Evolutionary conservation across 345 rosid genomes (phyloP).

Genomic region (Boechera divaricarpa): DNA sequence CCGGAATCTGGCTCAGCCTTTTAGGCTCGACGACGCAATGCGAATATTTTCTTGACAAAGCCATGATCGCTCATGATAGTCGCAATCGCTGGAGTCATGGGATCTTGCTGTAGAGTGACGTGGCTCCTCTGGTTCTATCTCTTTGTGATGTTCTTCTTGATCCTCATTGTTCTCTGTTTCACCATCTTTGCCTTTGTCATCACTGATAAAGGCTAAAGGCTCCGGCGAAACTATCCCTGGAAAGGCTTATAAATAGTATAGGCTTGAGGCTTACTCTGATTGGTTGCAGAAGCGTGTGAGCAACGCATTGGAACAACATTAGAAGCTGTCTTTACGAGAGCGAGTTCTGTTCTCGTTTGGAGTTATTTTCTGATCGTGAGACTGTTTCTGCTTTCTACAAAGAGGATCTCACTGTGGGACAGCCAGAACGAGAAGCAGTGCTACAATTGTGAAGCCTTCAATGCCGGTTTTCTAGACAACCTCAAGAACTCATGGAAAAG

Average conservation of each 20-base stretch:
- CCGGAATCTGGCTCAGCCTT: slow-evolving; percentile 74
- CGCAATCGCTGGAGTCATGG: slow-evolving; percentile 79
- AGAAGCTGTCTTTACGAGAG: slow-evolving; percentile 66
- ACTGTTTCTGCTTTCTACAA: slow-evolving; percentile 39
- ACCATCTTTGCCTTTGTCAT: slow-evolving; percentile 81
- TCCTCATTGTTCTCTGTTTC: slow-evolving; percentile 64
- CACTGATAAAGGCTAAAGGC: slow-evolving; percentile 85
- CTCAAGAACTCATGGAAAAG: slow-evolving; percentile 76
- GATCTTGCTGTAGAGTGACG: slow-evolving; percentile 82
- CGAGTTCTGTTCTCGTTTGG: slow-evolving; percentile 54
- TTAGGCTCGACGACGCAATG: slow-evolving; percentile 68
- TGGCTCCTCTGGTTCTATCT: slow-evolving; percentile 89
- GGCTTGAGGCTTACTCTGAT: slow-evolving; percentile 67
- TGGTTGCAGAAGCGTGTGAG: slow-evolving; percentile 76
- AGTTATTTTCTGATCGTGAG: slow-evolving; percentile 24
- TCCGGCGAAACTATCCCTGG: slow-evolving; percentile 64
- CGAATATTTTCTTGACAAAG: slow-evolving; percentile 76
- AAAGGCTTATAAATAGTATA: slow-evolving; percentile 82
- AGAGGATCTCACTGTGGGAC: slow-evolving; percentile 55
- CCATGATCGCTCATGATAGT: slow-evolving; percentile 63
- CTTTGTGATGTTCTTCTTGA: slow-evolving; percentile 76
- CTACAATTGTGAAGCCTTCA: slow-evolving; percentile 83
- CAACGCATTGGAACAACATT: slow-evolving; percentile 63
- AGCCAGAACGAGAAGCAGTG: slow-evolving; percentile 53
- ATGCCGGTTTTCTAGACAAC: slow-evolving; percentile 83